phyloP scores from a whole-genome alignment of 257 asterid species.

The Asclepias syriaca region DNA sequence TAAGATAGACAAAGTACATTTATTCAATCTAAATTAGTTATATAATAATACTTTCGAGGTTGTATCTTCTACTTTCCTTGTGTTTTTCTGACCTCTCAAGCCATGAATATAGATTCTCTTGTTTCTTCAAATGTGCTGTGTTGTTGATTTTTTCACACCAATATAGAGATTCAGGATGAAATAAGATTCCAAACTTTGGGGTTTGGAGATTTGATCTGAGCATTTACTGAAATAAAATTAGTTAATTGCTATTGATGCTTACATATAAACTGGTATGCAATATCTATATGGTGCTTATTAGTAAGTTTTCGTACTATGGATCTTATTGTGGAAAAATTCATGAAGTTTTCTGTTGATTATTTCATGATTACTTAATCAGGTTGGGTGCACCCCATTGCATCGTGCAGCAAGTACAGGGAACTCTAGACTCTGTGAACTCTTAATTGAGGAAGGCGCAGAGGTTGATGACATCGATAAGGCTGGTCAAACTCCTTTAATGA shows the following conservation, averaged over 20 bases:
- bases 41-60: background rate
- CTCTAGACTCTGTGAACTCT: slow-evolving; percentile 54
- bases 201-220: background rate
- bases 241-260: background rate
- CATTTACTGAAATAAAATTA: background rate
- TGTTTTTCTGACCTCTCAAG: background rate
- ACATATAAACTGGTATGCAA: background rate
- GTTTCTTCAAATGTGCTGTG: background rate
- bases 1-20: background rate
- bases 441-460: slow-evolving; percentile 97
- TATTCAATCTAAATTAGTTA: background rate
- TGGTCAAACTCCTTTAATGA: slow-evolving; percentile 94
- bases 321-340: slow-evolving; percentile 1
- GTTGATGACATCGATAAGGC: slow-evolving; percentile 77
- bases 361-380: slow-evolving; percentile 33
- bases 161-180: background rate
- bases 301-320: background rate
- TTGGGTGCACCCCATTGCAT: slow-evolving; percentile 94
- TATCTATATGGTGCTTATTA: background rate
- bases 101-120: background rate
- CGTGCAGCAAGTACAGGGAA: slow-evolving; percentile 97
- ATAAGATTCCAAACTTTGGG: background rate
- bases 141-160: background rate
- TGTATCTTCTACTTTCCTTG: background rate
- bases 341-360: slow-evolving; percentile 15